Conservation (phyloP, 164 flowering plant species). For the Tinospora cordifolia region DNA sequence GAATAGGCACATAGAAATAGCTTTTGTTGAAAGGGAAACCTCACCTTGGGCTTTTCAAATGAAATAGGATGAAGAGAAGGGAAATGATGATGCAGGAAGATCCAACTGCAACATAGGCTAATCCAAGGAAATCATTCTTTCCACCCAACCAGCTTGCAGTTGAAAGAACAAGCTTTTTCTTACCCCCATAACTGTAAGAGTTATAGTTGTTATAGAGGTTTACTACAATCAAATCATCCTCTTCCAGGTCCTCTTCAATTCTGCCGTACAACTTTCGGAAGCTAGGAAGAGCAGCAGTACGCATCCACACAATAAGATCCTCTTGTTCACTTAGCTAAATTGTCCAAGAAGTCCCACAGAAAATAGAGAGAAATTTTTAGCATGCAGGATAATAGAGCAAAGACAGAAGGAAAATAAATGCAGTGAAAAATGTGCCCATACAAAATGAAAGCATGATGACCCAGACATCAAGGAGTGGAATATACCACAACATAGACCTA, state of each 20-base stretch:
- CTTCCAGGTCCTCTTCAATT: conserved; percentile 67
- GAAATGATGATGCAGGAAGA: conserved; percentile 39
- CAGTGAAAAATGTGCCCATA: background rate
- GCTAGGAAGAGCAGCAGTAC: conserved; percentile 84
- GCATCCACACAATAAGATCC: conserved; percentile 94
- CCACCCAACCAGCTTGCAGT: conserved; percentile 87
- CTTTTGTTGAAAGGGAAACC: background rate
- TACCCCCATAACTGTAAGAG: conserved; percentile 83
- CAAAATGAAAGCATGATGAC: background rate
- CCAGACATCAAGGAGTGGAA: background rate
- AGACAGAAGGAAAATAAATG: background rate
- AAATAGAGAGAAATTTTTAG: background rate
- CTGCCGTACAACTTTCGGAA: conserved; percentile 83
- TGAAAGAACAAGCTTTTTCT: conserved; percentile 68
- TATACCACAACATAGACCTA: background rate
- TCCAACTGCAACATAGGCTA: conserved; percentile 58
- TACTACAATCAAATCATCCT: conserved; percentile 43
- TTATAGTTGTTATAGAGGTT: conserved; percentile 66
- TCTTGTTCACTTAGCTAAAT: conserved; percentile 75
- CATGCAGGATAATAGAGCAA: background rate
- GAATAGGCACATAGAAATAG: background rate
- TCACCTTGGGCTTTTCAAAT: conserved; percentile 61
- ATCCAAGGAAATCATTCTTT: conserved; percentile 66
- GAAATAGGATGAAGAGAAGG: conserved; percentile 56
- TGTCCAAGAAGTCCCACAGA: conserved; percentile 5